Percentiles rank a stretch among this genome's conserved stretches.
These are phyloP conservation scores for Chlorella sp. DNA, from an alignment of 139 green algal species.

Conservation along the genomic window DNA sequence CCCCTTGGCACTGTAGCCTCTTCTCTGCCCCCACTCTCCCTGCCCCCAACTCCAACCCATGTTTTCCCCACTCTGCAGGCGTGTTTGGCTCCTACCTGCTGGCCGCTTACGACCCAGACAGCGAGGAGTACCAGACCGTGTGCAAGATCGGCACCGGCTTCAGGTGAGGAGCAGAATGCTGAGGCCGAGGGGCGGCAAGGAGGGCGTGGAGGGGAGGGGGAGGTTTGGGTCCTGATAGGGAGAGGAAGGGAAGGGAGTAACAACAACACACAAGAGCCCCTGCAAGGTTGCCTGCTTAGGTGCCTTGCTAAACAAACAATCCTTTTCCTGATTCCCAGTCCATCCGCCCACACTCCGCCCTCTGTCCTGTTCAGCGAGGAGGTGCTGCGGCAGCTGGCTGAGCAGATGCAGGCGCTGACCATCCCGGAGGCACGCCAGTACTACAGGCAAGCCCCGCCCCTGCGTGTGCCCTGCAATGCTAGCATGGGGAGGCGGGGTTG, in stretches of 20 bases:
- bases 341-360: no score
- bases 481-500: no score
- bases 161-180: conserved; percentile 6
- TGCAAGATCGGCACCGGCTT: conserved; percentile 98
- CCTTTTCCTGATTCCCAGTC: no score
- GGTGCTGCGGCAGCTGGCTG: conserved; percentile 76
- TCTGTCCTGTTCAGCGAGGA: conserved; percentile 81
- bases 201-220: not conserved
- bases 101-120: conserved; percentile 88
- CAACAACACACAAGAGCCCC: no score
- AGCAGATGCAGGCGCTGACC: conserved; percentile 66
- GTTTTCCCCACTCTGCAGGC: conserved; percentile 37
- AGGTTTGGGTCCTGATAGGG: not conserved
- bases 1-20: no score
- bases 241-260: no score
- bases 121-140: conserved; percentile 92
- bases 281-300: no score
- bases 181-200: no score
- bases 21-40: no score
- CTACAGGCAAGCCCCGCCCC: conserved; percentile 64
- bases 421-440: conserved; percentile 77
- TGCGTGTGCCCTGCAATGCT: no score
- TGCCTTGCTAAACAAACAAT: no score
- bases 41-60: no score
- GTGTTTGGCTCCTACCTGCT: conserved; percentile 96